These are phyloP conservation scores for Naganishia antarctica DNA, from an alignment of 768 basidiomycete genomes.

Conservation along the genomic window DNA sequence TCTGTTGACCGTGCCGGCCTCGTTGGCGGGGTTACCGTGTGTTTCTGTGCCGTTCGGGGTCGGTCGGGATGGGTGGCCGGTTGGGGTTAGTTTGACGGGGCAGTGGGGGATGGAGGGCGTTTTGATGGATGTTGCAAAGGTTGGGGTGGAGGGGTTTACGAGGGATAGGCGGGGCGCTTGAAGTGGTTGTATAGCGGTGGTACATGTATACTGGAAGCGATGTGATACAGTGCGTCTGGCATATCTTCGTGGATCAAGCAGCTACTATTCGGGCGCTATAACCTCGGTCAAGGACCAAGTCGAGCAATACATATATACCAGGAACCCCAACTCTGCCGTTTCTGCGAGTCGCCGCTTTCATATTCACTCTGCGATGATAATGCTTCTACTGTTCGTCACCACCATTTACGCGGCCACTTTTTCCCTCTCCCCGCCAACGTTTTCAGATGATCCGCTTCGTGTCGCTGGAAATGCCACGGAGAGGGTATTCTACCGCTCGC, in stretches of 20 bases:
- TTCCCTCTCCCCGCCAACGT: not conserved
- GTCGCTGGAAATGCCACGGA: not conserved
- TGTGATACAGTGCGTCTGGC: too few relatives aligned
- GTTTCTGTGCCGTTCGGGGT: slow-evolving; percentile 62
- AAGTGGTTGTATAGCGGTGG: too few relatives aligned
- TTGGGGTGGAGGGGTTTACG: slow-evolving; percentile 21
- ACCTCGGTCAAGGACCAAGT: too few relatives aligned
- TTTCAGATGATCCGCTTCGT: not conserved
- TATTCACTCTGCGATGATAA: too few relatives aligned
- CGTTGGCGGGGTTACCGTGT: slow-evolving; percentile 80
- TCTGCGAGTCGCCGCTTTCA: too few relatives aligned
- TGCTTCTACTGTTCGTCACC: too few relatives aligned
- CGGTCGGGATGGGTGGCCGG: slow-evolving; percentile 64
- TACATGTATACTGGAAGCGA: too few relatives aligned
- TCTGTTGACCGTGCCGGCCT: slow-evolving; percentile 84
- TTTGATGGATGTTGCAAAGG: slow-evolving; percentile 31
- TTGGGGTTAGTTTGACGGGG: slow-evolving; percentile 76
- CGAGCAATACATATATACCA: too few relatives aligned
- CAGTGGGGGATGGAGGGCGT: slow-evolving; percentile 66
- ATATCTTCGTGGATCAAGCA: too few relatives aligned
- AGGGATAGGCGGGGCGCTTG: not conserved
- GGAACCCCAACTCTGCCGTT: too few relatives aligned
- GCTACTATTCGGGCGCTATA: too few relatives aligned
- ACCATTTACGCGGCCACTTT: not conserved
- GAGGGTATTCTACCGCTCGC: not conserved